Base-by-base conservation (phyloP, 495 filamentous ascomycete species). In the Daldinia caldariorum region DNA sequence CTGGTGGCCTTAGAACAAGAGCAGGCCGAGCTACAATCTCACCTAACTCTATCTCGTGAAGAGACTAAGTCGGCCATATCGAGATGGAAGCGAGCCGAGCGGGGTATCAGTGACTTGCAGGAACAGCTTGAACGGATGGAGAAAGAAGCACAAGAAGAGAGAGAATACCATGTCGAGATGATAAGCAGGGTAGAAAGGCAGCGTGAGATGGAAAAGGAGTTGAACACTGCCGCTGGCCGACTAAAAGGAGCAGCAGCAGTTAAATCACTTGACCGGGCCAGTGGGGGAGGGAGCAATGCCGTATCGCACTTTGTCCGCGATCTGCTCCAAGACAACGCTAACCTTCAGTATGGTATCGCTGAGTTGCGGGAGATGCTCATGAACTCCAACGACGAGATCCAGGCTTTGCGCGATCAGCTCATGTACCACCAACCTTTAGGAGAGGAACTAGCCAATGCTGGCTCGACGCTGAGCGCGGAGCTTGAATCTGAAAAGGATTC, bases 241-340 rank as follows among this genome's bases (percentile, higher is more conserved):
- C 82, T 94, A 45, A 95, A 93, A 77, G 91, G 91, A 13, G 91
- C 91, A 2, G 91, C 91, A 1, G 90, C 89, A 3, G 83, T 86
- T 32, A 90, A 84, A 59, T 86, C 87, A 20, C 74, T 88, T 64
- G 83, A 84, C 6, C 85, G 85, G 9, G 83, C 83, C 31, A 83
- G 84, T 51, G 61, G 74, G 0, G 69, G 71, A 34, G 84, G 86
- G 6, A 85, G 86, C 39, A 87, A 79, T 61, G 92, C 96, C 13
- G 91, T 97, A 7, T 94, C 92, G 37, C 91, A 93, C 72, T 97
- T 99, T 66, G 94, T 99, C 61, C 93, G 93, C 74, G 94, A 97
- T 72, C 94, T 99, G 50, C 79, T 99, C 38, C 91, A 96, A 74
- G 94, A 99, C 76, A 99, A 99, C 75, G 92, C 92, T 13, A 96